Base-by-base conservation (phyloP, 768 basidiomycete genomes). In the Leccinellum albellum region DNA sequence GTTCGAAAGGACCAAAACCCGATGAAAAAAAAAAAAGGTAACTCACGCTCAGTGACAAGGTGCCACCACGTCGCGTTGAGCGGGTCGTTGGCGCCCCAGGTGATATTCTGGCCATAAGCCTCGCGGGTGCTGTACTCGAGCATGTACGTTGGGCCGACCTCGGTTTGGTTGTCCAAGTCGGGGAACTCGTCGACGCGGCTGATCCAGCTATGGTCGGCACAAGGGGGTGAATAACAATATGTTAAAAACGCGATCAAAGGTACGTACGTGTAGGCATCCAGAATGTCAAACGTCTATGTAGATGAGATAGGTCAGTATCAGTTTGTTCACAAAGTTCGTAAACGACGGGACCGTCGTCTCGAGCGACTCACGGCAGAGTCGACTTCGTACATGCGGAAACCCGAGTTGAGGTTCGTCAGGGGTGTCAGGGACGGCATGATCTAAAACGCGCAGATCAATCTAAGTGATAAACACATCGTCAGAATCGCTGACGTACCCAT, bases 31-130 rank as follows among this genome's bases (percentile, higher is more conserved):
- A 26, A 17, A 24, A 1, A 26, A 13, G 13, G 35, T 14, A 4
- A 69, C 78, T 51, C 57, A 83, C 85, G 78, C 72, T 89, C 85
- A 0, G 88, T 89, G 46, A 90, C 86, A 24, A 70, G 78, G 67
- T 89, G 88, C 88, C 87, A 90, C 84, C 85, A 90, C 3, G 87
- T 89, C 5, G 86, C 86, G 59, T 89, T 90, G 53, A 89, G 72
- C 0, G 88, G 87, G 67, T 86, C 87, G 50, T 78, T 74, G 8
- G 73, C 67, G 26, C 76, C 77, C 87, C 88, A 89, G 35, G 77
- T 76, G 1, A 76, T 68, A 50, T 68, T 70, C 31, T 69, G 68
- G 14, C 87, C 88, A 61, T 88, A 89, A 1, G 86, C 77, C 49
- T 82, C 76, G 24, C 88, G 83, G 4, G 87, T 83, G 66, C 78